A percentile compares a stretch with the other conserved stretches of the same genome.
phyloP scores from a whole-genome alignment of 768 basidiomycete genomes.

The Amanita brunnescens region DNA sequence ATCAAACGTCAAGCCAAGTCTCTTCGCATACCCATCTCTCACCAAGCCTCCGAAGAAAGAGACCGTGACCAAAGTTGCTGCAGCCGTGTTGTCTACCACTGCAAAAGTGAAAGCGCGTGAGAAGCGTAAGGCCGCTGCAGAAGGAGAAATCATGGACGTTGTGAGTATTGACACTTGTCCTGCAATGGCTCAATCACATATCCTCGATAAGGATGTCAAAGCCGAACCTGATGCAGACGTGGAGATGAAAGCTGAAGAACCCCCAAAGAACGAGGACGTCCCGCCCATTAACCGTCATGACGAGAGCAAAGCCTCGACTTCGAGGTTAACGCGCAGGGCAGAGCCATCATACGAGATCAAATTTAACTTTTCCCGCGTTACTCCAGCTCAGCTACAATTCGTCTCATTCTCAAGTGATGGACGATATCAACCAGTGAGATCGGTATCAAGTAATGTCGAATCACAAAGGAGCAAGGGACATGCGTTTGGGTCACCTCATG shows the following conservation, averaged over 20 bases:
- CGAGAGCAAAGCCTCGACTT: conserved; percentile 18
- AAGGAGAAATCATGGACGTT: conserved; percentile 74
- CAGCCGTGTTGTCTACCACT: conserved; percentile 94
- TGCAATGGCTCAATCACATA: background rate
- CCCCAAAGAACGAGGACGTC: conserved; percentile 44
- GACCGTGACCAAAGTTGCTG: conserved; percentile 82
- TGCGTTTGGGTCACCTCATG: conserved; percentile 31
- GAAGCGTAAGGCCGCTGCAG: conserved; percentile 82
- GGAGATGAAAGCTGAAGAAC: conserved; percentile 67
- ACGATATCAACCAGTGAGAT: conserved; percentile 85
- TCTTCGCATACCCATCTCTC: conserved; percentile 86
- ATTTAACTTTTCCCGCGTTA: conserved; percentile 87
- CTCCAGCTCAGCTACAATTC: conserved; percentile 78
- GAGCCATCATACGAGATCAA: conserved; percentile 74
- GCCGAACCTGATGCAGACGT: conserved; percentile 52
- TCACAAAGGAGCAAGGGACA: conserved; percentile 25
- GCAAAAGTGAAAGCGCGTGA: conserved; percentile 95
- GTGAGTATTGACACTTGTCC: conserved; percentile 35
- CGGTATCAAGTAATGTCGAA: conserved; percentile 47
- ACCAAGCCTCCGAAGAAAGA: conserved; percentile 91
- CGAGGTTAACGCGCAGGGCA: conserved; percentile 46
- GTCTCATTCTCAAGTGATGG: conserved; percentile 73
- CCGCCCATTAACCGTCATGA: conserved; percentile 45
- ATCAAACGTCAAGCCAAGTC: conserved; percentile 83
- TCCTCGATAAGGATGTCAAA: conserved; percentile 37